phyloP scores from a whole-genome alignment of 805 yeast species.

The Hanseniaspora meyeri region DNA sequence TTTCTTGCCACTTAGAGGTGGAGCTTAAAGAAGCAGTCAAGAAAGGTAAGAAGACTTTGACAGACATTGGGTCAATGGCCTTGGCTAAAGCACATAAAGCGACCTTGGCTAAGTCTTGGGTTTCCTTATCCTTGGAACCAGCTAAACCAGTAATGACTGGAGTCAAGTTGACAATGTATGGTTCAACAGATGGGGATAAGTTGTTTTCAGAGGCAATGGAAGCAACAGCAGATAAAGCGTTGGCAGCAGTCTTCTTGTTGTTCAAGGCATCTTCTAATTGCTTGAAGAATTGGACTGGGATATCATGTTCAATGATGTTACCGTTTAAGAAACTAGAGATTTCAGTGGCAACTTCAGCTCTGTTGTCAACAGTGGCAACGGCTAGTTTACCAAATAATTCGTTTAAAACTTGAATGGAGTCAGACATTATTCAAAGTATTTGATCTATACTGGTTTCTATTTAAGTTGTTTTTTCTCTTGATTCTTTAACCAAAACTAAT shows the following conservation, averaged over 20 bases:
- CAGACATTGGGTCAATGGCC: conserved; percentile 82
- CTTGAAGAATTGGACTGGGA: conserved; percentile 76
- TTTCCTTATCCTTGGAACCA: conserved; percentile 80
- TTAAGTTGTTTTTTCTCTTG: not conserved
- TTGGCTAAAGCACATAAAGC: conserved; percentile 68
- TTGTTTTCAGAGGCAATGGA: conserved; percentile 74
- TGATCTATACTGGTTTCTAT: conserved; percentile 7
- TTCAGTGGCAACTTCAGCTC: conserved; percentile 75
- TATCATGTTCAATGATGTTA: conserved; percentile 95
- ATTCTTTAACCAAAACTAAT: not conserved
- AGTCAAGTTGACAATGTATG: conserved; percentile 73
- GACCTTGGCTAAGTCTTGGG: conserved; percentile 58
- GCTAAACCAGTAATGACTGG: conserved; percentile 59
- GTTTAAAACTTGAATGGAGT: conserved; percentile 61
- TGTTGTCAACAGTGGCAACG: conserved; percentile 75
- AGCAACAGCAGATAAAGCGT: conserved; percentile 70
- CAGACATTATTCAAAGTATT: conserved; percentile 30
- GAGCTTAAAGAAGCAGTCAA: conserved; percentile 52
- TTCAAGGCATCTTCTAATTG: conserved; percentile 63
- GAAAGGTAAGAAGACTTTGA: conserved; percentile 80
- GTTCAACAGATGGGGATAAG: conserved; percentile 89
- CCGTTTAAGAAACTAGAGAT: conserved; percentile 91
- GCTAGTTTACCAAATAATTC: conserved; percentile 87
- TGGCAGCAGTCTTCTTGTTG: conserved; percentile 70
- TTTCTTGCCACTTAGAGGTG: conserved; percentile 96